Evolutionary conservation across 2,329 filamentous ascomycete species (phyloP).

Genomic region (Volutella citrinella): DNA sequence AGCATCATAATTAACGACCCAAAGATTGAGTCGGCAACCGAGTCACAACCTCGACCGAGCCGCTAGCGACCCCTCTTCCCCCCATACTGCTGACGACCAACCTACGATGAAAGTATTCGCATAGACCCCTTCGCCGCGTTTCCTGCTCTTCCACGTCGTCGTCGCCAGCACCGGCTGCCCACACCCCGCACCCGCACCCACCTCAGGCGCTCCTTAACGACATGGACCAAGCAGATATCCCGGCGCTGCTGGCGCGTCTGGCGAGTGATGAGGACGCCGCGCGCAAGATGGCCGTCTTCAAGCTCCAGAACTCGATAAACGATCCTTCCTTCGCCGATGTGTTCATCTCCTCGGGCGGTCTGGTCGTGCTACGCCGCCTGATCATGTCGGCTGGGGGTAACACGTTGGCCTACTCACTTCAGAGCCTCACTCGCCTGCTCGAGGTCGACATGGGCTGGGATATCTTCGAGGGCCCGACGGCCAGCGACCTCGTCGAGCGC

Average conservation of each 20-base stretch:
- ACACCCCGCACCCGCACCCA: too few species aligned
- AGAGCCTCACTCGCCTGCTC: conserved; percentile 80
- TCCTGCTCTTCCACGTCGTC: too few species aligned
- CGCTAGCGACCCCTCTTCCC: too few species aligned
- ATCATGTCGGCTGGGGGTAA: conserved; percentile 87
- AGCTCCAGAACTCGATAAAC: conserved; percentile 90
- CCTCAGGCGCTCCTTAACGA: conserved; percentile 29
- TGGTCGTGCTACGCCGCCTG: conserved; percentile 76
- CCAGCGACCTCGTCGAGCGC: conserved; percentile 67
- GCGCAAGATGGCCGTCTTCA: conserved; percentile 98
- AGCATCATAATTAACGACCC: too few species aligned
- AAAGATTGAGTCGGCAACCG: too few species aligned
- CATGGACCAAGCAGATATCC: conserved; percentile 66
- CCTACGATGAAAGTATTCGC: too few species aligned
- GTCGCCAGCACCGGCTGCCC: too few species aligned
- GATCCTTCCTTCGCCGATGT: conserved; percentile 95
- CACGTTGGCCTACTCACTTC: conserved; percentile 91
- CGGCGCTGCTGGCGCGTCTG: conserved; percentile 61
- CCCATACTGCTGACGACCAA: too few species aligned
- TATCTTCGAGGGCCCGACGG: conserved; percentile 62
- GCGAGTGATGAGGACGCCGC: conserved; percentile 79
- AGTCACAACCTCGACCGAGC: too few species aligned
- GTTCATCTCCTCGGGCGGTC: conserved; percentile 86
- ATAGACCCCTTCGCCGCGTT: too few species aligned
- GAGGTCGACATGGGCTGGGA: conserved; percentile 99